Evolutionary conservation across 2,329 filamentous ascomycete genomes (phyloP), one percentile per base, ranked within the genome.

Genomic region (Penicillium psychrosexuale): DNA sequence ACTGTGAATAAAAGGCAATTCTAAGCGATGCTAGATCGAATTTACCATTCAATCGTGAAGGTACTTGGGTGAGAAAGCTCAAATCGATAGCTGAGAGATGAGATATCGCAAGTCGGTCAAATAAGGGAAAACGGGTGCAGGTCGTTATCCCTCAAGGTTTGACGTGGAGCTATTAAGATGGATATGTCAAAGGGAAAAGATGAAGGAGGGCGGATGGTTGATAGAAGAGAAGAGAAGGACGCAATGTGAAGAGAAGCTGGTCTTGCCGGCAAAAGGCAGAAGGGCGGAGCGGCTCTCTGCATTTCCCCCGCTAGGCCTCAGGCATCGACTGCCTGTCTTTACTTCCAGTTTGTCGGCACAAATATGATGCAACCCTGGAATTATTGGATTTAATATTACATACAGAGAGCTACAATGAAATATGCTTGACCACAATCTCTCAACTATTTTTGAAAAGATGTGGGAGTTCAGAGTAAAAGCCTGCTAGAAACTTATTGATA

Each of bases 71-170:
- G 38, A 48, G 58, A 54, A 47, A 61, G 56, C 59, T 65, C 60
- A 52, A 52, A 47, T 52, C 31, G 51, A 61, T 49, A 58, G 52
- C 34, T 57, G 57, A 57, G 58, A 58, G 54, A 60, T 60, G 49
- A 63, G 61, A 61, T 66, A 61, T 61, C 61, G 60, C 57, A 60
- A 59, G 60, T 53, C 47, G 59, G 62, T 61, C 62, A 61, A 61
- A 49, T 38, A 61, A 63, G 69, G 69, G 67, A 61, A 68, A 71
- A 74, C 69, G 70, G 47, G 73, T 76, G 74, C 74, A 76, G 74
- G 73, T 73, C 72, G 73, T 69, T 51, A 33, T 42, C 39, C 52
- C 47, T 51, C 33, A 12, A 51, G 22, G 7, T 55, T 56, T 60
- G 36, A 60, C 59, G 65, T 66, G 61, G 59, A 61, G 61, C 54